Conservation (phyloP, 352 stramenopile species). For the Pilasporangium apinafurcum region DNA sequence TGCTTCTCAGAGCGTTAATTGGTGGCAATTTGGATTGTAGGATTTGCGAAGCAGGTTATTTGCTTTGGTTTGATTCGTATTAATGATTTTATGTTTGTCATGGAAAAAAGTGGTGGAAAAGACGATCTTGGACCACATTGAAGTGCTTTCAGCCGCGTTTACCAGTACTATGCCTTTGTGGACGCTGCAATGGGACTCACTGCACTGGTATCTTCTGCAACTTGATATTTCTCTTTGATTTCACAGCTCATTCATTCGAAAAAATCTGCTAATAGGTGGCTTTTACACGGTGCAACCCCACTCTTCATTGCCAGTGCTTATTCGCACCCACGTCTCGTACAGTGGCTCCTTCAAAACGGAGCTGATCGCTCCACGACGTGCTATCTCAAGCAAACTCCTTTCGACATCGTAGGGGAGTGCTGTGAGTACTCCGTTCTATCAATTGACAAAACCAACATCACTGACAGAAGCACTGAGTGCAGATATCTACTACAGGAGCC, state of each 20-base stretch:
- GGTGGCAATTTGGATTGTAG: conserved; percentile 5
- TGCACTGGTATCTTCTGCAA: conserved; percentile 33
- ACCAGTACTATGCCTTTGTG: conserved; percentile 41
- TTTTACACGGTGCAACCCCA: conserved; percentile 52
- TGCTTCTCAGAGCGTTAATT: conserved; percentile 6
- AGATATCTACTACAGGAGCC: conserved; percentile 25
- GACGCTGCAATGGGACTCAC: conserved; percentile 60
- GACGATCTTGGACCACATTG: conserved; percentile 33
- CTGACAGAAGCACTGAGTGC: conserved; percentile 49
- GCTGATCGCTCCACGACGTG: conserved; percentile 41
- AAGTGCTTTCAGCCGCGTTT: conserved; percentile 45
- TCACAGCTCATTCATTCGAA: neutral
- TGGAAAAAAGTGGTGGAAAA: conserved; percentile 19
- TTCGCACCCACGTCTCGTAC: conserved; percentile 38
- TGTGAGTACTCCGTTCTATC: conserved; percentile 16
- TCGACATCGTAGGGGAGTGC: conserved; percentile 54
- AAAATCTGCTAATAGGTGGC: conserved; percentile 29
- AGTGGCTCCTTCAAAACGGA: conserved; percentile 49
- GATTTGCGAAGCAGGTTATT: neutral
- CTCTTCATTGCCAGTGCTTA: conserved; percentile 62
- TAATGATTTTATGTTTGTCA: neutral
- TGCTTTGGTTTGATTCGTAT: neutral
- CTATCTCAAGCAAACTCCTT: conserved; percentile 42
- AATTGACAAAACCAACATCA: neutral
- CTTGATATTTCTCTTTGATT: neutral